Percentiles rank a stretch among this genome's conserved stretches.
phyloP scores from a whole-genome alignment of 2,329 filamentous ascomycete genomes.

The Pseudocercospora ulei region DNA sequence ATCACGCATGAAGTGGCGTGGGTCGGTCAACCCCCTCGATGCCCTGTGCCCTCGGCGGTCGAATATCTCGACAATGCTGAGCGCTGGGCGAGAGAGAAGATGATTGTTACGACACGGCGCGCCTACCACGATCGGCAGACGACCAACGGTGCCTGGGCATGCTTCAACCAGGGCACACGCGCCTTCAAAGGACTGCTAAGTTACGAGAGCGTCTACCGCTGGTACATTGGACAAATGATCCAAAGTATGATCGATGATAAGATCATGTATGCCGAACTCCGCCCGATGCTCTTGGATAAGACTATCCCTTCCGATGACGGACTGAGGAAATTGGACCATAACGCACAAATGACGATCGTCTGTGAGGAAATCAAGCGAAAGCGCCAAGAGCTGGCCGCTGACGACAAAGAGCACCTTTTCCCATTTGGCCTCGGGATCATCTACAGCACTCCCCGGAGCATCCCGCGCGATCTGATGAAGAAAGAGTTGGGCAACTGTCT shows the following conservation, averaged over 20 bases:
- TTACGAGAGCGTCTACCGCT: slow-evolving; percentile 53
- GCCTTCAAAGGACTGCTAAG: slow-evolving; percentile 66
- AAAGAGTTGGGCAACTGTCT: slow-evolving; percentile 53
- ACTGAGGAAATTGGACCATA: slow-evolving; percentile 44
- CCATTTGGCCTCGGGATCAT: slow-evolving; percentile 58
- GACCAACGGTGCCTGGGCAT: slow-evolving; percentile 44
- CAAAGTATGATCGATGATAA: slow-evolving; percentile 54
- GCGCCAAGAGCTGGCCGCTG: slow-evolving; percentile 34
- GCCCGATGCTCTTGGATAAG: slow-evolving; percentile 60
- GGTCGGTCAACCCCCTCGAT: neutral
- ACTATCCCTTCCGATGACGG: slow-evolving; percentile 53
- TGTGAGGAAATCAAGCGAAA: slow-evolving; percentile 48
- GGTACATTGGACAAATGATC: slow-evolving; percentile 52
- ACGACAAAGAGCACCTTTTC: slow-evolving; percentile 41
- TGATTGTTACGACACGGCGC: slow-evolving; percentile 24
- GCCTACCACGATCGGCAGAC: slow-evolving; percentile 26
- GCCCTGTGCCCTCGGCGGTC: neutral
- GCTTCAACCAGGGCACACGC: slow-evolving; percentile 59
- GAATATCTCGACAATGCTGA: slow-evolving; percentile 21
- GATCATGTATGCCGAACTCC: slow-evolving; percentile 62
- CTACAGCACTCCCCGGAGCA: slow-evolving; percentile 59
- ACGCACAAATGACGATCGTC: slow-evolving; percentile 53
- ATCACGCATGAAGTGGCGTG: slow-evolving; percentile 1
- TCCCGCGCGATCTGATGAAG: slow-evolving; percentile 43
- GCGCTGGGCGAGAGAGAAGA: slow-evolving; percentile 29